Conservation (phyloP, 1,284 basidiomycete species). For the Exobasidium rhododendri region DNA sequence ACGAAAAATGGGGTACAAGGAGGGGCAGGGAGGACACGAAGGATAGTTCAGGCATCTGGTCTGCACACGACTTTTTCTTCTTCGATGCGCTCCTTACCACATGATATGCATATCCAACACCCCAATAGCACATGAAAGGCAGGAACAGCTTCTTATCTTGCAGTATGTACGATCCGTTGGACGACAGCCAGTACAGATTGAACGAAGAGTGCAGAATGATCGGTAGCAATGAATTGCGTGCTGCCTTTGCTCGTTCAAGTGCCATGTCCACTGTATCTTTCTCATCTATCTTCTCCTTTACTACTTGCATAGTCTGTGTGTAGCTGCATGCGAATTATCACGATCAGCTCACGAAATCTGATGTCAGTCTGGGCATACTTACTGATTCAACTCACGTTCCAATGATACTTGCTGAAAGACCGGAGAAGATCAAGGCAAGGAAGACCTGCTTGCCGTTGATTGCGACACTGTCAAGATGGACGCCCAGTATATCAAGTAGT, state of each 20-base stretch:
- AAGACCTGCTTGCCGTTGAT: background rate
- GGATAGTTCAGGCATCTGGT: too few species aligned
- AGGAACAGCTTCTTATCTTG: background rate
- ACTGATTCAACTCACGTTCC: background rate
- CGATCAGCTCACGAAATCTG: too few species aligned
- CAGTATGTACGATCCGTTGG: background rate
- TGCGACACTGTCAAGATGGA: background rate
- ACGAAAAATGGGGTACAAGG: too few species aligned
- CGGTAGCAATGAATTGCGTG: background rate
- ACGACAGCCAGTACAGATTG: background rate
- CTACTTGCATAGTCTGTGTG: background rate
- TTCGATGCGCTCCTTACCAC: too few species aligned
- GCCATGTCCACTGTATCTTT: background rate
- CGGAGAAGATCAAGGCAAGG: background rate
- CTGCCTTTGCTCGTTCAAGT: background rate
- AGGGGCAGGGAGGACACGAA: too few species aligned
- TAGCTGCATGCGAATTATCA: background rate
- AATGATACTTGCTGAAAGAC: background rate
- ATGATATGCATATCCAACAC: background rate
- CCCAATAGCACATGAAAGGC: background rate
- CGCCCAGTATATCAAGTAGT: background rate
- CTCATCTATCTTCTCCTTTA: background rate
- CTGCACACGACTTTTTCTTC: too few species aligned
- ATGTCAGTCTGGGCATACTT: too few species aligned
- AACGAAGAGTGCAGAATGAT: background rate